Base-by-base conservation (phyloP, 768 basidiomycete genomes). In the Auriculariales sp. region DNA sequence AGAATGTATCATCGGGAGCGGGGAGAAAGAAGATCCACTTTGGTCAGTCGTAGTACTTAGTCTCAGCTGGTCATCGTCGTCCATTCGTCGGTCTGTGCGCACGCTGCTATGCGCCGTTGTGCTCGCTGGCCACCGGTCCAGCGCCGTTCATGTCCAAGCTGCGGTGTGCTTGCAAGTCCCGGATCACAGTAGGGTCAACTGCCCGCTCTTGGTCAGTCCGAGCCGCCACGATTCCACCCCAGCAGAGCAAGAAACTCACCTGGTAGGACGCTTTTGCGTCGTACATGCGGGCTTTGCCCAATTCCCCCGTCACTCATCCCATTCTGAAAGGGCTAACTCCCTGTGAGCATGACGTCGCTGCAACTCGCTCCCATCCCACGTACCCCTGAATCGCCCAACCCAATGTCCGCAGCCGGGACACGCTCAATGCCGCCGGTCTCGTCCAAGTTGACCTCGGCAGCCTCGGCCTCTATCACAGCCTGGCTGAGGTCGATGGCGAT, bases 191-290 rank as follows among this genome's bases (percentile, higher is more conserved):
- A 2, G 91, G 88, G 65, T 93, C 91, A 59, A 93, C 86, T 86
- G 64, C 39, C 33, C 14, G 45, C 29, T 24, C 22, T 30, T 19
- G 17, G 15, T 54, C 55, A 59, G 34, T 52, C 28, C 50, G 50
- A 53, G 24, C 19, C 39, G 4, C 17, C 28, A 17, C 14, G 1
- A 24, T 12, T 28, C 19, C 12, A 28, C 14, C 11, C 34, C 49
- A 45, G 15, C n/a, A 55, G 54, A 30, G 48, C 51, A 50, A 50
- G 25, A 66, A 67, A 59, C 63, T 49, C 63, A 88, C 88, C 83
- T 68, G 91, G 93, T 53, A 97, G 72, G 44, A 94, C 92, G 59
- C 90, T 94, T 72, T 92, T 95, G 64, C 94, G 77, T 57, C 94
- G 80, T 29, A 93, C 79, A 66, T 99, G 94, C 49, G 91, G 73